phyloP scores from a whole-genome alignment of 805 yeast genomes.

The Suhomyces pyralidae region DNA sequence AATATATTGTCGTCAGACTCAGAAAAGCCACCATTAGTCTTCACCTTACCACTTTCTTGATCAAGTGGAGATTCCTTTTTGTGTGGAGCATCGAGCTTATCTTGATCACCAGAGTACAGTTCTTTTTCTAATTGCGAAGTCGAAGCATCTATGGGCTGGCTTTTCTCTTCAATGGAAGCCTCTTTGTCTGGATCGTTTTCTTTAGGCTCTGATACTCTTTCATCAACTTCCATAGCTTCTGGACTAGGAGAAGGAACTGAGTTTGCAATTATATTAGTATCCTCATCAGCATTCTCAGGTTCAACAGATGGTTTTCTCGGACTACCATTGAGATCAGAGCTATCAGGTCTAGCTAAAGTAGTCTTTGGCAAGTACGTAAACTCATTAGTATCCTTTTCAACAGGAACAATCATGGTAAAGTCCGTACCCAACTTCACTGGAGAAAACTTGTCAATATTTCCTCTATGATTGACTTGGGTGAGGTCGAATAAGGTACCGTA shows the following conservation, averaged over 20 bases:
- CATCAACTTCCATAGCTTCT: not conserved
- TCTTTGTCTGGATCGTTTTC: not conserved
- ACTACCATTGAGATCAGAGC: not conserved
- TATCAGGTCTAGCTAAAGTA: not conserved
- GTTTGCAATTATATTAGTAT: not conserved
- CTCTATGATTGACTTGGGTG: constrained; percentile 23
- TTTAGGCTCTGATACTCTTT: not conserved
- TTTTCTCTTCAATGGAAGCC: constrained; percentile 1
- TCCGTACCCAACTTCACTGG: constrained; percentile 32
- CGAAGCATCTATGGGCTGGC: not conserved
- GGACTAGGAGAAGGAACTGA: not conserved
- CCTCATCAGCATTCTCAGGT: not conserved
- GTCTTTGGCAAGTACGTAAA: constrained; percentile 7
- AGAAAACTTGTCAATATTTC: constrained; percentile 13
- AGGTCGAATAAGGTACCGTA: constrained; percentile 25
- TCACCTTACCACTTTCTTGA: not conserved
- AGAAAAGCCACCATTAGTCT: not conserved
- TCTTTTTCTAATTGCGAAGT: not conserved
- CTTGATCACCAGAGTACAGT: not conserved
- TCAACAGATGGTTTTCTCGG: not conserved
- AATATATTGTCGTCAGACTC: constrained; percentile 1
- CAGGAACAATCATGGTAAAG: constrained; percentile 31
- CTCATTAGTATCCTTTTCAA: constrained; percentile 7
- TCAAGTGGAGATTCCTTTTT: not conserved
- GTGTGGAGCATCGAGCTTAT: not conserved